These are phyloP conservation scores for Eimeria zaria DNA, from an alignment of 169 alveolate species.

Conservation along the genomic window DNA sequence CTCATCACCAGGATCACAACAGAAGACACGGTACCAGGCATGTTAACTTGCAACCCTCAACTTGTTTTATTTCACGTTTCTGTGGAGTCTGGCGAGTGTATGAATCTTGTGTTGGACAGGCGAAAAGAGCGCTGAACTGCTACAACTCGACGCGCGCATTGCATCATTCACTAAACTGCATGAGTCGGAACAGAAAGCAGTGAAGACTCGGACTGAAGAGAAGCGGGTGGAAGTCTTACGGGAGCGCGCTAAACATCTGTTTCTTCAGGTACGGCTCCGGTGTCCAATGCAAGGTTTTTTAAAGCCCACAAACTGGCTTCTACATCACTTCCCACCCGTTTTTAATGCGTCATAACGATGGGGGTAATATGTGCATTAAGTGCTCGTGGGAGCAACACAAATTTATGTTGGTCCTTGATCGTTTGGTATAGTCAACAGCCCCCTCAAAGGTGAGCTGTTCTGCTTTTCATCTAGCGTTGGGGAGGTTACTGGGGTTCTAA, in stretches of 20 bases:
- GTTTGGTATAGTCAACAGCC: background rate
- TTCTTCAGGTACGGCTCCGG: slow-evolving; percentile 51
- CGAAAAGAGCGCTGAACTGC: slow-evolving; percentile 64
- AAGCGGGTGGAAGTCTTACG: slow-evolving; percentile 57
- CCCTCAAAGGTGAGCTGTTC: background rate
- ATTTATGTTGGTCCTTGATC: background rate
- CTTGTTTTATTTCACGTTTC: background rate
- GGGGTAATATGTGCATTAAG: background rate
- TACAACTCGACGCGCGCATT: slow-evolving; percentile 68
- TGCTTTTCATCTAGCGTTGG: background rate
- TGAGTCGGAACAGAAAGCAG: slow-evolving; percentile 63
- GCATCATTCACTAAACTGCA: slow-evolving; percentile 60
- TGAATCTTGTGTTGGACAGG: slow-evolving; percentile 5
- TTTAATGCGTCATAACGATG: background rate
- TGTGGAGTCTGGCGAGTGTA: background rate
- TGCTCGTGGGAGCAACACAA: background rate
- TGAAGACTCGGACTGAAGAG: slow-evolving; percentile 58
- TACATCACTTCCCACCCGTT: background rate
- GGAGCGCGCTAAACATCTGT: slow-evolving; percentile 73
- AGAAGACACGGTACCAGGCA: background rate
- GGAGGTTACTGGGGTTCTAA: background rate
- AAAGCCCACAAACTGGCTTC: background rate
- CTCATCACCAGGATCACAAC: background rate
- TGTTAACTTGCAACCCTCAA: background rate
- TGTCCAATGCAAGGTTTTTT: background rate